Base-by-base conservation (phyloP, 2,329 filamentous ascomycete species). In the Nigrograna mackinnonii region DNA sequence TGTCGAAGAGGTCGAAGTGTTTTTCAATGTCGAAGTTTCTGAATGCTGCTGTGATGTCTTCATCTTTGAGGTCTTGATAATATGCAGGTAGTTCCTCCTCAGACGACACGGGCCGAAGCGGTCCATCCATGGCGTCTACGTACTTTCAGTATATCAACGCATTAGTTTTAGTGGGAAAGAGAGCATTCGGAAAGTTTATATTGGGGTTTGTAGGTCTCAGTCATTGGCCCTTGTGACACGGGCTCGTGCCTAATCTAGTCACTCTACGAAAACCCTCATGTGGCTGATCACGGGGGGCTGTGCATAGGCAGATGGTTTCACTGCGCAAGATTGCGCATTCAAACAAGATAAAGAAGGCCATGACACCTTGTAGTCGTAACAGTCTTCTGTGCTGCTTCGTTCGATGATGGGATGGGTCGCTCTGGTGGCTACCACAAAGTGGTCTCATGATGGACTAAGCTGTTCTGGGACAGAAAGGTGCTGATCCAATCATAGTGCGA, bases 21-120 rank as follows among this genome's bases (percentile, higher is more conserved):
- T 58, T 55, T 3, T 66, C 50, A 22, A 74, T 52, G 58, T 87
- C 83, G 38, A 85, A 80, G 55, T 84, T 65, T 16, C 64, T 53
- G 50, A 84, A 83, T 19, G 62, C 65, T 33, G 57, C 40, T n/a
- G 46, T 40, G 16, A 70, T 62, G 4, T 60, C 62, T 3, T 56
- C 55, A 26, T 69, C 62, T n/a, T 52, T 42, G 12, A 68, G 43
- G 17, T 68, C 57, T 18, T 56, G 46, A 42, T 70, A 70, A 43
- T 68, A 70, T 11, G 52, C 34, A 9, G 67, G 66, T 6, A 69
- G 50, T 13, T 60, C 49, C 36, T 60, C 61, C 14, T 54, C 49
- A 20, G 55, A 50, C 28, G 57, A 55, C 14, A 56, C 48, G 31
- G 60, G 58, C 37, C 55, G 55, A n/a, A 64, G 59, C 21, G 57